A percentile compares a stretch with the other conserved stretches of the same genome.
phyloP scores from a whole-genome alignment of 805 yeast species.

The Debaryomyces maramus region DNA sequence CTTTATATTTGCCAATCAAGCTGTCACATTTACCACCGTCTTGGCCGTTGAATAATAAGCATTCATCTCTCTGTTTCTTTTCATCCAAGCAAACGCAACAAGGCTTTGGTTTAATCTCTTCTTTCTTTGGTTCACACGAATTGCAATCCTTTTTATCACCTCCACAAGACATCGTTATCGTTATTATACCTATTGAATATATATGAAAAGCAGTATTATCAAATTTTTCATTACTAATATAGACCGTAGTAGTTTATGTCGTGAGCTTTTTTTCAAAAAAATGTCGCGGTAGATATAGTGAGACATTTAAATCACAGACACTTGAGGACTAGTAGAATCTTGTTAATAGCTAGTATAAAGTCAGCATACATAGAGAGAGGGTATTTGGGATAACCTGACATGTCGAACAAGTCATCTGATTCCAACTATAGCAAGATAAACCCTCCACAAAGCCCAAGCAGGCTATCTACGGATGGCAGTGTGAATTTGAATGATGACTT shows the following conservation, averaged over 20 bases:
- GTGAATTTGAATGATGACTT: conserved; percentile 36
- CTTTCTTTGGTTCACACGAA: conserved; percentile 7
- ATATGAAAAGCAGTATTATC: no score
- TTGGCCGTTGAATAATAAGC: conserved; percentile 77
- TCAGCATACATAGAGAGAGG: not conserved
- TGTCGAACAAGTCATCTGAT: conserved; percentile 11
- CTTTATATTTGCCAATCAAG: conserved; percentile 69
- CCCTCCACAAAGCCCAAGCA: conserved; percentile 3
- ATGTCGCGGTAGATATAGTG: no score
- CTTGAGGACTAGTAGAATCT: no score
- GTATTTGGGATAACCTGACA: conserved; percentile 1
- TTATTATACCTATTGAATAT: no score
- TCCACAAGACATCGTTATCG: conserved; percentile 7
- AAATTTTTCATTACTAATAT: no score
- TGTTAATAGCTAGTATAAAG: no score
- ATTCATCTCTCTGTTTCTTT: conserved; percentile 81
- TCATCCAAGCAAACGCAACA: conserved; percentile 93
- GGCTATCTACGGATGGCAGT: conserved; percentile 23
- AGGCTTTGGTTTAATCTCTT: conserved; percentile 74
- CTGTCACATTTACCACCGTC: conserved; percentile 80
- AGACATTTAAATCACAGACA: no score
- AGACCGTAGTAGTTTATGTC: no score
- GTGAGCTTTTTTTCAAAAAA: no score
- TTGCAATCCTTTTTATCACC: conserved; percentile 6
- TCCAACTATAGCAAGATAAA: conserved; percentile 1